A percentile compares a stretch with the other conserved stretches of the same genome.
These are phyloP conservation scores for Coemansia sp. DNA, from an alignment of 192 early-diverging fungal species.

Conservation along the genomic window DNA sequence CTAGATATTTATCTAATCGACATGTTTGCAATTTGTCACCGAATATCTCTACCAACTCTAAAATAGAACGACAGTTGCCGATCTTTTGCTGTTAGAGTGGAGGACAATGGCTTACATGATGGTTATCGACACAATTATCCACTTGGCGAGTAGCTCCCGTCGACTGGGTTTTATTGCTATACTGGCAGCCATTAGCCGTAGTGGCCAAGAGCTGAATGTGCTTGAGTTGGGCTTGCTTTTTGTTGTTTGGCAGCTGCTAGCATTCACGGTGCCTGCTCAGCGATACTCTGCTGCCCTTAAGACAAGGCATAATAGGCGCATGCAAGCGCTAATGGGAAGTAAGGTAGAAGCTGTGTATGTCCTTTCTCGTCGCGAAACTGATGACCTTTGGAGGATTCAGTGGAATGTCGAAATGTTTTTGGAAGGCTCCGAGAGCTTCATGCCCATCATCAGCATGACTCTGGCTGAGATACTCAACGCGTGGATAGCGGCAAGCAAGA, in stretches of 20 bases:
- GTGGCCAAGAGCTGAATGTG: neutral
- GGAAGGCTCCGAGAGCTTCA: neutral
- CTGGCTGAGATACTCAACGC: constrained; percentile 16
- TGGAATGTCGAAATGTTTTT: neutral
- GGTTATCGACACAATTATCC: neutral
- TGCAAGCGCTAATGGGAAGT: neutral
- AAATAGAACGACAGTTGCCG: constrained; percentile 1
- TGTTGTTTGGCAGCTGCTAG: constrained; percentile 16
- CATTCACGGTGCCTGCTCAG: neutral
- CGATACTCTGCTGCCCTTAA: neutral
- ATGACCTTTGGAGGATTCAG: neutral
- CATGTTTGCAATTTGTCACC: neutral
- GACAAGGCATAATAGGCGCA: neutral
- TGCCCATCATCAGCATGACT: neutral
- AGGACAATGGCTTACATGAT: neutral
- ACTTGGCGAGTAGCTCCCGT: neutral
- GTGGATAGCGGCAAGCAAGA: constrained; percentile 27
- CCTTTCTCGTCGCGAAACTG: neutral
- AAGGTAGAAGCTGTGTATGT: constrained; percentile 8
- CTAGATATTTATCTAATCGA: neutral
- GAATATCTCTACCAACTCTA: neutral
- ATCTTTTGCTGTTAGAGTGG: constrained; percentile 5
- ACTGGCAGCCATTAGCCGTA: neutral
- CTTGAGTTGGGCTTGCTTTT: neutral
- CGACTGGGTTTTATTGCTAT: constrained; percentile 7